Evolutionary conservation across 495 filamentous ascomycete genomes (phyloP), one percentile per base, ranked within the genome.

Genomic region (Penicillium silybi): DNA sequence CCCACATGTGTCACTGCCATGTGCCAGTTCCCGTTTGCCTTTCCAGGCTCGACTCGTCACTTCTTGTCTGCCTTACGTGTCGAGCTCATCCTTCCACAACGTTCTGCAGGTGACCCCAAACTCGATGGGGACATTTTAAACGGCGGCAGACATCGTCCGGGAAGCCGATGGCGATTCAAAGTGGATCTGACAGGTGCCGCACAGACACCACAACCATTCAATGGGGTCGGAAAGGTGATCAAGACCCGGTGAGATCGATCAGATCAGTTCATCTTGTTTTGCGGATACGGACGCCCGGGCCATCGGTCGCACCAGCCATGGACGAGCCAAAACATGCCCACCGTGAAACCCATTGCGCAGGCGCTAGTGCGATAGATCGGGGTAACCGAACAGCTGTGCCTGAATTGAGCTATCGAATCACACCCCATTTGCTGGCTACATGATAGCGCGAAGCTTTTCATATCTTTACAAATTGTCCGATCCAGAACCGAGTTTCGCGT

Each of bases 291-390:
- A 18, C 29, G 13, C 19, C 25, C 15, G 44, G 9, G 29, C 43
- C 34, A 46, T 23, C 25, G 17, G 27, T 42, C 39, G 17, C 27
- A 6, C 17, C 20, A 53, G 17, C 52, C 52, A 45, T 54, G 52
- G 52, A 23, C 29, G 10, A 32, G 29, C 29, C 29, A 13, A 32
- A 32, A 32, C 29, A 20, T 9, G 16, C 7, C 35, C 35, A 41
- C 22, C n/a, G 22, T 22, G 37, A 41, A 19, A n/a, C n/a, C 47
- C 47, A 50, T 9, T 23, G 38, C 32, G 18, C 44, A 37, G 44
- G 47, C 25, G 39, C 47, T 54, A 54, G 34, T 11, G 23, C 32
- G 41, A 49, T 50, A 40, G 52, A 55, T 55, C 41, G 46, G 48
- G 37, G 18, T 29, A 18, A 48, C 22, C 15, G 20, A 16, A 4